Evolutionary conservation across 371 early-diverging fungal genomes (phyloP), one percentile per base, ranked within the genome.

Genomic region (Lichtheimia ornata): DNA sequence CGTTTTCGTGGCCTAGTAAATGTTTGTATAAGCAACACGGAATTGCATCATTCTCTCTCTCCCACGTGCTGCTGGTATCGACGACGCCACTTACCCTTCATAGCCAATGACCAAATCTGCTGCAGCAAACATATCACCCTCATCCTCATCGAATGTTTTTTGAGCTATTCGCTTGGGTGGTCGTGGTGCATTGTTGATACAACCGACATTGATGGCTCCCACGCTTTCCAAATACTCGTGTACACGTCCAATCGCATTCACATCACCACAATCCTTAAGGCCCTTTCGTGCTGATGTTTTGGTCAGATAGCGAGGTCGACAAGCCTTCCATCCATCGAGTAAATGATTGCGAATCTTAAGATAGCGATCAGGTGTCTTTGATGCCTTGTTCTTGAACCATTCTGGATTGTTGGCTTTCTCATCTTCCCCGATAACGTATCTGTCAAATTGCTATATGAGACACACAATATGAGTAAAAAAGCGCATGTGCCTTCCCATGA

Each of bases 351-450:
- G 80, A 43, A 96, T 94, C 54, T 76, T 75, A 35, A 92, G 72
- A 66, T 96, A 96, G 42, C 95, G 85, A 56, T 91, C 91, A 0
- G 94, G 93, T n/a, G 94, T 94, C 62, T 94, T 95, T 56, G 81
- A 79, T 15, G 83, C 71, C 59, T 83, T 87, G 41, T 88, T 87
- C 22, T 65, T 69, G 66, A 94, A 94, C 76, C 90, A 94, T 82
- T 93, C 93, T 6, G 87, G 74, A 62, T 89, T 86, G 22, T 73
- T 76, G 3, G 44, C 51, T 27, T 73, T 81, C 72, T 94, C 94
- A 30, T 82, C 79, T 40, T 84, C 88, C 18, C 78, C 73, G 18
- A 85, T 76, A 20, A 41, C 53, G 44, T 62, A 53, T 59, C 63
- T 56, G 50, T 74, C 67, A 60, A 70, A 72, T 18, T 30, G 49